Evolutionary conservation across 2,329 filamentous ascomycete genomes (phyloP).

Genomic region (Alternaria ventricosa): DNA sequence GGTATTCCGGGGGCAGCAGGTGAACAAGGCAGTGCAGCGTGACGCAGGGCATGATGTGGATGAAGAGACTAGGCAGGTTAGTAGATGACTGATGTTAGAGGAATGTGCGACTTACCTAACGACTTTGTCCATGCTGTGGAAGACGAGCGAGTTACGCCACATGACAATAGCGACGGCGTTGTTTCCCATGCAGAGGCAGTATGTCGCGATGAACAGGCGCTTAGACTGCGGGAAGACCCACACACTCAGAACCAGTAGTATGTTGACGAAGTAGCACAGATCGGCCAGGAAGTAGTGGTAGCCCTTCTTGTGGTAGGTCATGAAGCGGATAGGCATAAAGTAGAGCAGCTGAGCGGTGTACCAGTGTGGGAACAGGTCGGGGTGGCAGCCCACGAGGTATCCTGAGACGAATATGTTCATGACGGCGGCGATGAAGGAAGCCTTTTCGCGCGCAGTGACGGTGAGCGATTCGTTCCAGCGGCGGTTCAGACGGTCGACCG

Average conservation of each 20-base stretch:
- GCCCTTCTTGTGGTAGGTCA: conserved; percentile 87
- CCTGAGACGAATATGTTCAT: conserved; percentile 98
- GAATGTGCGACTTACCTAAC: conserved; percentile 65
- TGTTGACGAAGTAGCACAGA: conserved; percentile 97
- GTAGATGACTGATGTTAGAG: neutral
- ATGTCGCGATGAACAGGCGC: conserved; percentile 88
- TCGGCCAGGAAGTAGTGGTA: conserved; percentile 94
- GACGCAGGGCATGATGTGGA: conserved; percentile 98
- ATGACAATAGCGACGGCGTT: conserved; percentile 98
- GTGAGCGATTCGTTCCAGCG: conserved; percentile 90
- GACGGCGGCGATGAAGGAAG: conserved; percentile 94
- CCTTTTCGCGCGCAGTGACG: conserved; percentile 89
- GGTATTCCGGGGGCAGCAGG: conserved; percentile 69
- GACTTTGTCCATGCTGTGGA: conserved; percentile 98
- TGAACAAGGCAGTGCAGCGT: conserved; percentile 93
- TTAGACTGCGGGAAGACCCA: conserved; percentile 93
- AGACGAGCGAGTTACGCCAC: conserved; percentile 98
- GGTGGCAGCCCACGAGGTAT: conserved; percentile 85
- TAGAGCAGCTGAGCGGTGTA: conserved; percentile 87
- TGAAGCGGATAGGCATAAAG: conserved; percentile 96
- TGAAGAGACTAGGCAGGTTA: conserved; percentile 73
- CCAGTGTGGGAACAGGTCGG: conserved; percentile 90
- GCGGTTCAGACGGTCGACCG: conserved; percentile 83
- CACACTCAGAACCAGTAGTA: conserved; percentile 79
- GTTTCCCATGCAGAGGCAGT: conserved; percentile 92